Conservation (phyloP, 495 filamentous ascomycete genomes). For the Viridothelium virens region DNA sequence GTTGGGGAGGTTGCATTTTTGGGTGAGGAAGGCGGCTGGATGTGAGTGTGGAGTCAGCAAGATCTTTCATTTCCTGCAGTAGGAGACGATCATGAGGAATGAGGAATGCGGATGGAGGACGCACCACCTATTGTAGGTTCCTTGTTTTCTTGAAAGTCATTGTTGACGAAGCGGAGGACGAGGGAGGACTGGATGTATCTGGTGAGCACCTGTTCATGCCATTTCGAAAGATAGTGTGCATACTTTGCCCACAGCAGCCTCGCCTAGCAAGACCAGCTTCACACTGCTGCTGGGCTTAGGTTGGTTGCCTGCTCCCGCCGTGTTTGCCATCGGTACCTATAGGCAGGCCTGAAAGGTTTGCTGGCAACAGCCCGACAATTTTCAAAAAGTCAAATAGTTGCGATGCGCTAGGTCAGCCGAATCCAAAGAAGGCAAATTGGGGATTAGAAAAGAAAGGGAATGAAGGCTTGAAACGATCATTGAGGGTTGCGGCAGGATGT, state of each 20-base stretch:
- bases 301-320: conserved; percentile 44
- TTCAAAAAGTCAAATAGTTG: not conserved
- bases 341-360: no score
- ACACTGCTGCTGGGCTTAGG: conserved; percentile 98
- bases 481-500: not conserved
- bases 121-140: conserved; percentile 97
- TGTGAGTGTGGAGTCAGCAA: not conserved
- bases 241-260: conserved; percentile 98
- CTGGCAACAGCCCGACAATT: not conserved
- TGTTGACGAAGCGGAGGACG: conserved; percentile 96
- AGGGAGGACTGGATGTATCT: conserved; percentile 68
- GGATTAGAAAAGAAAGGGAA: not conserved
- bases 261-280: conserved; percentile 93
- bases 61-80: not conserved
- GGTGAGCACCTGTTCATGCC: conserved; percentile 3
- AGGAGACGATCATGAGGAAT: conserved; percentile 1
- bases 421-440: not conserved
- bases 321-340: conserved; percentile 32
- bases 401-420: not conserved
- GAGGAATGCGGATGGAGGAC: conserved; percentile 27
- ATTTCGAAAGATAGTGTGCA: conserved; percentile 15
- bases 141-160: conserved; percentile 99
- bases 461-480: not conserved
- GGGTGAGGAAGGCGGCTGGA: conserved; percentile 90
- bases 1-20: conserved; percentile 93